phyloP scores from a whole-genome alignment of 2,329 filamentous ascomycete genomes.

The Acrodontium crateriforme region DNA sequence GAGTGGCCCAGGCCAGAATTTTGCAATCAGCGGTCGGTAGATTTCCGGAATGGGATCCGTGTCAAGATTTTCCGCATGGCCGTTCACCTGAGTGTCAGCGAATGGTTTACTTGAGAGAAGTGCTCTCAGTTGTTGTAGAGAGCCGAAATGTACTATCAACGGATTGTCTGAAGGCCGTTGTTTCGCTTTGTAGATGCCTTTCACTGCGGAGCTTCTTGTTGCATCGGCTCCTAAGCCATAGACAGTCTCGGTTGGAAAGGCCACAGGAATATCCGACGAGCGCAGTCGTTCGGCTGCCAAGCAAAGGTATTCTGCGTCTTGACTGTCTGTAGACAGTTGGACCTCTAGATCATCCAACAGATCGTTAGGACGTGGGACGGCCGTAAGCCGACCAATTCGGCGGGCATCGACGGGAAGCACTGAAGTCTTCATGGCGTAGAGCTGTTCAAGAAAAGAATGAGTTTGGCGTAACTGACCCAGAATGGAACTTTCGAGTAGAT shows the following conservation, averaged over 20 bases:
- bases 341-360: conserved; percentile 24
- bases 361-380: conserved; percentile 15
- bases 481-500: no score
- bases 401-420: conserved; percentile 28
- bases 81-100: conserved; percentile 4
- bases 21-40: conserved; percentile 63
- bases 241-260: conserved; percentile 94
- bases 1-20: conserved; percentile 89
- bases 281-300: conserved; percentile 54
- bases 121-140: conserved; percentile 58
- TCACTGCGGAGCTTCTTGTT: conserved; percentile 67
- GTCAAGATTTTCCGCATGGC: conserved; percentile 5
- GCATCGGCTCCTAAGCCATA: conserved; percentile 96
- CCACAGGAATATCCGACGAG: conserved; percentile 60
- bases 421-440: conserved; percentile 14
- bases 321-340: conserved; percentile 18
- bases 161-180: conserved; percentile 87
- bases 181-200: conserved; percentile 86
- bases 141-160: conserved; percentile 81
- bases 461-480: no score
- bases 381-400: conserved; percentile 25
- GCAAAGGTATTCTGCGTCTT: conserved; percentile 40
- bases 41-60: conserved; percentile 50
- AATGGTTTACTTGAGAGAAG: conserved; percentile 33
- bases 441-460: no score